A percentile compares a stretch with the other conserved stretches of the same genome.
Conservation (phyloP, 2,329 filamentous ascomycete species). For the Diplodia sapinea region DNA sequence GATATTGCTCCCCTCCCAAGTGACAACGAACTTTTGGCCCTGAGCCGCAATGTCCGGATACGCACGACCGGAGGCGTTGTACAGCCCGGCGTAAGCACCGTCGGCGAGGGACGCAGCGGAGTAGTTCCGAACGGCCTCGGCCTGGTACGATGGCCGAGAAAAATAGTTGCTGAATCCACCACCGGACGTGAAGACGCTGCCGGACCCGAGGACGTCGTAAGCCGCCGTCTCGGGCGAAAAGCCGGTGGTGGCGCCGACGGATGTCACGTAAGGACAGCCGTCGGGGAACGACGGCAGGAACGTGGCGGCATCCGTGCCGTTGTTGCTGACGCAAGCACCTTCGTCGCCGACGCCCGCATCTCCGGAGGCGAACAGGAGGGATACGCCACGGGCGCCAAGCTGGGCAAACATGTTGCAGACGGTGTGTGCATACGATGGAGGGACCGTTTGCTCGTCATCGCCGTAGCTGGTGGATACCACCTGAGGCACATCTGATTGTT, state of each 20-base stretch:
- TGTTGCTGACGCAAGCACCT: conserved; percentile 63
- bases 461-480: conserved; percentile 71
- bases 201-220: conserved; percentile 45
- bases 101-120: conserved; percentile 47
- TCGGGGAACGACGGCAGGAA: conserved; percentile 69
- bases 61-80: conserved; percentile 60
- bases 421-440: conserved; percentile 63
- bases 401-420: conserved; percentile 70
- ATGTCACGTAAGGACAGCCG: conserved; percentile 71
- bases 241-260: conserved; percentile 65
- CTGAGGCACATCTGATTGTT: conserved; percentile 63
- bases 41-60: conserved; percentile 69
- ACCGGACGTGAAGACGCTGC: conserved; percentile 59
- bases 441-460: conserved; percentile 69
- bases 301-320: conserved; percentile 61
- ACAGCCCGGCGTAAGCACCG: conserved; percentile 55
- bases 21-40: conserved; percentile 57
- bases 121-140: conserved; percentile 53
- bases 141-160: conserved; percentile 56
- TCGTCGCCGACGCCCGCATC: conserved; percentile 63
- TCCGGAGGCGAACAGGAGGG: conserved; percentile 68
- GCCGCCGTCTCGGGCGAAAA: conserved; percentile 61
- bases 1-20: conserved; percentile 49
- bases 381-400: conserved; percentile 70
- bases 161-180: conserved; percentile 60